Evolutionary conservation across 129 eudicot species (phyloP), one percentile per base, ranked within the genome.

Genomic region (Lactuca sativa): DNA sequence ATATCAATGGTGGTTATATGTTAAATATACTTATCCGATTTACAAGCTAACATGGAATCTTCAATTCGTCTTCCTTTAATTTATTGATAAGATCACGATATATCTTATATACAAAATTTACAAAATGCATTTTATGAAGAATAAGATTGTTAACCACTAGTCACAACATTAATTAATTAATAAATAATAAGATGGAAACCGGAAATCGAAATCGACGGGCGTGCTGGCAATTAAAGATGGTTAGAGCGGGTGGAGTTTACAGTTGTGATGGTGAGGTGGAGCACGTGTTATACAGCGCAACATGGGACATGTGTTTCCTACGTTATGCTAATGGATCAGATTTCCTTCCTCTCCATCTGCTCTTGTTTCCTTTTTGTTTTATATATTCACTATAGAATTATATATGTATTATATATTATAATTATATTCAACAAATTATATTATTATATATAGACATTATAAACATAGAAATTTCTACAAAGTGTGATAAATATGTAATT

Each of bases 211-310:
- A 49, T 14, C n/a, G 14, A 49, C 10, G 16, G 68, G 18, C 61
- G 70, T 17, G 44, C 14, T 72, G 49, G 25, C 7, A 38, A 54
- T 44, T 63, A 47, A 64, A 44, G 67, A 21, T 16, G 56, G 54
- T 21, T 40, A 38, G 10, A 13, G 15, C n/a, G 72, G 51, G 31
- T 47, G 36, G 59, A 33, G 53, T 48, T 36, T 62, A 53, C 47
- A 21, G 62, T 21, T 58, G 67, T 74, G 66, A 66, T 57, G 73
- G 66, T 55, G 25, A 74, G 64, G 44, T 3, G 41, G 21, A 70
- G 74, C 80, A 75, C 80, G 80, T 75, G 80, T 38, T 21, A 32
- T 75, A 59, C 80, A 75, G 63, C 69, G 36, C 69, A 68, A 75
- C 74, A 56, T 75, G 74, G 80, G 80, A 48, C 80, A 67, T 67